Evolutionary conservation across 768 basidiomycete genomes (phyloP).

Genomic region (Panus rudis): DNA sequence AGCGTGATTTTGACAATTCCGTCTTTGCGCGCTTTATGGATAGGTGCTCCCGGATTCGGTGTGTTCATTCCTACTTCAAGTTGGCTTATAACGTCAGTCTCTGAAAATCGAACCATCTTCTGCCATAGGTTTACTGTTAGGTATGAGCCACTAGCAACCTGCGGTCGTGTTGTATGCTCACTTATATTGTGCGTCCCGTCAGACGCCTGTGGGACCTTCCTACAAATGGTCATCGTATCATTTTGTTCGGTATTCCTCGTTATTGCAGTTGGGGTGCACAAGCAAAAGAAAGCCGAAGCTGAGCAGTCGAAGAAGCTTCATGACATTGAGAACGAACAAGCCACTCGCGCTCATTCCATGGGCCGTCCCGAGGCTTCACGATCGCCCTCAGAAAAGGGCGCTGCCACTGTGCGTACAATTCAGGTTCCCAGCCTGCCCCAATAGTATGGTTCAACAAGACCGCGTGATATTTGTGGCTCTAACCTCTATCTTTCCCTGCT

Average conservation of each 20-base stretch:
- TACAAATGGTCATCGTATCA: conserved; percentile 15
- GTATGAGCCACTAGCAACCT: conserved; percentile 3
- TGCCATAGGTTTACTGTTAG: conserved; percentile 11
- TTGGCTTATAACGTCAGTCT: too few relatives aligned
- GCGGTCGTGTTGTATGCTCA: too few relatives aligned
- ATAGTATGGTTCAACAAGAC: too few relatives aligned
- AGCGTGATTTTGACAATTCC: conserved; percentile 17
- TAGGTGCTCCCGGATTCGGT: conserved; percentile 16
- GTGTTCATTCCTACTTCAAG: not conserved
- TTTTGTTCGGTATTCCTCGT: conserved; percentile 16
- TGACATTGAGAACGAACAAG: too few relatives aligned
- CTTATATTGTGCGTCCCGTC: not conserved
- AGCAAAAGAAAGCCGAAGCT: not conserved
- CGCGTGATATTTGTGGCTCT: too few relatives aligned
- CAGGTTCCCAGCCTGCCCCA: too few relatives aligned
- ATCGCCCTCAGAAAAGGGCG: too few relatives aligned
- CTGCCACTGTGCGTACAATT: too few relatives aligned
- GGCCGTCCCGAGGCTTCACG: too few relatives aligned
- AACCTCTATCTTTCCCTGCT: too few relatives aligned
- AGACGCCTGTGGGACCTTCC: conserved; percentile 14
- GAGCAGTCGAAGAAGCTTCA: too few relatives aligned
- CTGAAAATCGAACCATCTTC: not conserved
- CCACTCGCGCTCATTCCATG: too few relatives aligned
- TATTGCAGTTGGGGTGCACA: conserved; percentile 9
- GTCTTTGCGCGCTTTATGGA: conserved; percentile 12